Conservation (phyloP, 225 moss, liverwort and hornwort species). For the Marchantia polymorpha region DNA sequence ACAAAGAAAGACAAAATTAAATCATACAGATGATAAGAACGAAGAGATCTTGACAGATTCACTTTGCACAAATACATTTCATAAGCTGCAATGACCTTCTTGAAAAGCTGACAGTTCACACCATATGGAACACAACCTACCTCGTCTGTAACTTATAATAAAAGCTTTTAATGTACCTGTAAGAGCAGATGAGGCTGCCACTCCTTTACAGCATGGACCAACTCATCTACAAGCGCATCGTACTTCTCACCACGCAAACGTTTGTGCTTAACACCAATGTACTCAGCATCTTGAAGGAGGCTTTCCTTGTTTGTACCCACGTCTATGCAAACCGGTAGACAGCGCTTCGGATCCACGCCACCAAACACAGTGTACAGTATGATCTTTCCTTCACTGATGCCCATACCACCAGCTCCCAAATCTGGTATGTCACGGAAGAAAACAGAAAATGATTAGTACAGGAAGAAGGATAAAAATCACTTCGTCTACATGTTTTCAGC, state of each 20-base stretch:
- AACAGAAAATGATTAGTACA: neutral
- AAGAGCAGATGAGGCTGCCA: constrained; percentile 35
- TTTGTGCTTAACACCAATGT: constrained; percentile 59
- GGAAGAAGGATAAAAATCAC: neutral
- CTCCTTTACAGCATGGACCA: constrained; percentile 56
- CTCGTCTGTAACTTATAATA: neutral
- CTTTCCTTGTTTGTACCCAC: constrained; percentile 77
- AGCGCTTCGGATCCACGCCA: constrained; percentile 46
- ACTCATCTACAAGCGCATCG: constrained; percentile 68
- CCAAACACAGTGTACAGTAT: constrained; percentile 71
- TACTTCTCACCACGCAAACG: constrained; percentile 59
- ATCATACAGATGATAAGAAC: too few species aligned
- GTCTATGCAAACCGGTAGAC: constrained; percentile 60
- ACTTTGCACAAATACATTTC: too few species aligned
- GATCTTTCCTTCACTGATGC: constrained; percentile 72
- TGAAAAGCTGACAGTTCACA: too few species aligned
- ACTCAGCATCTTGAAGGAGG: constrained; percentile 65
- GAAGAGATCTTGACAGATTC: too few species aligned
- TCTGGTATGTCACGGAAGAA: constrained; percentile 18
- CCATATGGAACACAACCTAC: neutral
- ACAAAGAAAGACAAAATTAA: neutral
- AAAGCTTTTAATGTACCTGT: constrained; percentile 29
- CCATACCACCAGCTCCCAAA: constrained; percentile 77
- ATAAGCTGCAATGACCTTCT: too few species aligned
- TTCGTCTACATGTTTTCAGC: neutral